Conservation (phyloP, 2,329 filamentous ascomycete genomes). For the Ophiostoma quercus region DNA sequence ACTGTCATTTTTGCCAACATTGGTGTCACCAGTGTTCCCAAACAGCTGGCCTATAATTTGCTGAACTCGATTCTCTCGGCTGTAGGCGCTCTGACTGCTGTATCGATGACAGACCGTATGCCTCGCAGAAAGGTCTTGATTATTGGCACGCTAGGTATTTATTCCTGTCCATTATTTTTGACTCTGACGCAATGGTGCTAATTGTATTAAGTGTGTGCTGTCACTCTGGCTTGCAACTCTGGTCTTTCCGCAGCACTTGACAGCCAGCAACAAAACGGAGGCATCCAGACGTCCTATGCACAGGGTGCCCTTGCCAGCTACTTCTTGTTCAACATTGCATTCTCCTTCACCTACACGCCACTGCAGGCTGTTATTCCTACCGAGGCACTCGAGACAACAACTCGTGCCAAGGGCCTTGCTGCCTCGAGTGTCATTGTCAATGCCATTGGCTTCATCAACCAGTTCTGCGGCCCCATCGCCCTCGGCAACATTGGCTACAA, state of each 20-base stretch:
- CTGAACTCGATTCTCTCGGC: slow-evolving; percentile 1
- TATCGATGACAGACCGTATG: neutral
- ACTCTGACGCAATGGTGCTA: neutral
- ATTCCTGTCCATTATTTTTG: neutral
- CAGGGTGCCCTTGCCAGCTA: slow-evolving; percentile 44
- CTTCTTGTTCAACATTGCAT: slow-evolving; percentile 47
- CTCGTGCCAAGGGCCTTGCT: slow-evolving; percentile 49
- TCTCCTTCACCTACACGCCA: slow-evolving; percentile 48
- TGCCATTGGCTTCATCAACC: slow-evolving; percentile 45
- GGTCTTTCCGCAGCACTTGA: neutral
- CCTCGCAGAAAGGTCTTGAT: neutral
- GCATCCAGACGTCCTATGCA: slow-evolving; percentile 37
- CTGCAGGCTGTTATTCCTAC: slow-evolving; percentile 45
- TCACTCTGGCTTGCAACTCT: neutral
- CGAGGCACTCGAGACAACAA: slow-evolving; percentile 46
- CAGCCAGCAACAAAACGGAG: slow-evolving; percentile 29
- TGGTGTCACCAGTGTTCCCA: slow-evolving; percentile 35
- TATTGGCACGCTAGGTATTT: neutral
- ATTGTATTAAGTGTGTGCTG: neutral
- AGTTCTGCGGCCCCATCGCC: slow-evolving; percentile 44
- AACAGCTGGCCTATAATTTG: slow-evolving; percentile 35
- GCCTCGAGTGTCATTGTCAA: slow-evolving; percentile 42
- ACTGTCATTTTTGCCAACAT: slow-evolving; percentile 43
- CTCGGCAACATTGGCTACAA: slow-evolving; percentile 41
- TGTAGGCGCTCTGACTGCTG: neutral